These are phyloP conservation scores for Sporisorium exsertum DNA, from an alignment of 1,284 basidiomycete genomes.

Conservation along the genomic window DNA sequence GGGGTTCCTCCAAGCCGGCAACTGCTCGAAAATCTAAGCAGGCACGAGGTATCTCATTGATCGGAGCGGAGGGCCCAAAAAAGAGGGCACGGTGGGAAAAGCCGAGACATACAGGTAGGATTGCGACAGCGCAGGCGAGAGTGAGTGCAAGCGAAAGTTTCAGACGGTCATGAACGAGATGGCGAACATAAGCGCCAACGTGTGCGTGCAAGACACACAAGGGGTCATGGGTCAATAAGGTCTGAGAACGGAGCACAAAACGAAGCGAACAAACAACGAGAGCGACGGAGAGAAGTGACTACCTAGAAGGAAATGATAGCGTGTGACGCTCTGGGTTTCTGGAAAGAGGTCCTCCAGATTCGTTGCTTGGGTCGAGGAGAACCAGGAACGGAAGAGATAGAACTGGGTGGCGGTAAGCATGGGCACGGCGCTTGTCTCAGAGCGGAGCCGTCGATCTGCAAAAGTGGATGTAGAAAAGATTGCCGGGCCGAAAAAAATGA, in stretches of 20 bases:
- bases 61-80: constrained; percentile 1
- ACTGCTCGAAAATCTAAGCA: background rate
- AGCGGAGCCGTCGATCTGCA: constrained; percentile 10
- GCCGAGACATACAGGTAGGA: constrained; percentile 28
- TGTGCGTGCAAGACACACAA: background rate
- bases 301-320: background rate
- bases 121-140: constrained; percentile 8
- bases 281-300: constrained; percentile 1
- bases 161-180: background rate
- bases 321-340: background rate
- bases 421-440: constrained; percentile 7
- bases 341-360: background rate
- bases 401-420: background rate
- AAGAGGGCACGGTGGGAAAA: constrained; percentile 18
- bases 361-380: background rate
- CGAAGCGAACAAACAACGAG: background rate
- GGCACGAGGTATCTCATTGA: constrained; percentile 2
- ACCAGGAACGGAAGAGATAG: background rate
- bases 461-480: background rate
- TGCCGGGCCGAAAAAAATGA: background rate
- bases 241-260: constrained; percentile 1
- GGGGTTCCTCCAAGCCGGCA: background rate
- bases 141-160: background rate
- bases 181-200: background rate
- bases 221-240: background rate